phyloP scores from a whole-genome alignment of 768 basidiomycete species.

The Pleurotus tuoliensis region DNA sequence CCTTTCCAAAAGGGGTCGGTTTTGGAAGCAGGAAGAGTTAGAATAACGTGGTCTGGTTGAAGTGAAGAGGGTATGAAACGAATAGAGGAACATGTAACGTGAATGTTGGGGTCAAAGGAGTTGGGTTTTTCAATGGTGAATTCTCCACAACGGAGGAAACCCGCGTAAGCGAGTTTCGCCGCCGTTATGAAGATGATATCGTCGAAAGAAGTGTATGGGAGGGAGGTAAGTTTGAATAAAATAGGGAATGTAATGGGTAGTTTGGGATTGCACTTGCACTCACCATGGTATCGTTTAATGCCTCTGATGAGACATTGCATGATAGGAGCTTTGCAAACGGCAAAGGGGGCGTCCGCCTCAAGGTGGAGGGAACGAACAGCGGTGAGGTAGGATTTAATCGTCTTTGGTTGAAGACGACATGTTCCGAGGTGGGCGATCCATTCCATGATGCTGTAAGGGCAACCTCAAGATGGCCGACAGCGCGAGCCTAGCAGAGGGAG shows the following conservation, averaged over 20 bases:
- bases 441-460: slow-evolving; percentile 7
- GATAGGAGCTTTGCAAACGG: slow-evolving; percentile 22
- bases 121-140: too few species aligned
- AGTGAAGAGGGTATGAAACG: too few species aligned
- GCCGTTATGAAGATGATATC: slow-evolving; percentile 14
- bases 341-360: slow-evolving; percentile 14
- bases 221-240: slow-evolving; percentile 3
- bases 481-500: too few species aligned
- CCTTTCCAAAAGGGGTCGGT: slow-evolving; percentile 29
- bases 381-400: too few species aligned
- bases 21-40: slow-evolving; percentile 28
- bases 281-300: slow-evolving; percentile 27
- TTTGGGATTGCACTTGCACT: slow-evolving; percentile 18
- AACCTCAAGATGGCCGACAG: too few species aligned
- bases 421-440: slow-evolving; percentile 14
- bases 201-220: not conserved
- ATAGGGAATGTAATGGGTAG: slow-evolving; percentile 17
- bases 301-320: slow-evolving; percentile 26
- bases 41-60: too few species aligned
- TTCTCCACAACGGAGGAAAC: not conserved
- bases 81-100: too few species aligned
- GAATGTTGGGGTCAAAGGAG: too few species aligned
- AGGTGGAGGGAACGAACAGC: slow-evolving; percentile 20
- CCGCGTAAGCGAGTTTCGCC: slow-evolving; percentile 15
- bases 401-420: slow-evolving; percentile 18